Evolutionary conservation across 2,329 filamentous ascomycete genomes (phyloP).

Genomic region (Calycina marina): DNA sequence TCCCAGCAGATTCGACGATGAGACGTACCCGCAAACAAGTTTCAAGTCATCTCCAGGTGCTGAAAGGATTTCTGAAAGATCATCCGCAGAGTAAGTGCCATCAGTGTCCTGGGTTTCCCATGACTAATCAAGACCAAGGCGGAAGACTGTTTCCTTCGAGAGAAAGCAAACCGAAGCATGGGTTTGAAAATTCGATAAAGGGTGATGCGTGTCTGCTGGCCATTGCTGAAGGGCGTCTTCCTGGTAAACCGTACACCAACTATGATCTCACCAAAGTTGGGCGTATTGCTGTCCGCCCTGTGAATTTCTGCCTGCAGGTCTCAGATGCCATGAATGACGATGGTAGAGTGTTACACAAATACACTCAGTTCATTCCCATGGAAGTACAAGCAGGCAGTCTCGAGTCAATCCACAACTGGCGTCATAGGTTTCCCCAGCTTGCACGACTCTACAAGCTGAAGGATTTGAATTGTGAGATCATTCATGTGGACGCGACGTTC

Average conservation of each 20-base stretch:
- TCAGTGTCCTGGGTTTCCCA: too few species aligned
- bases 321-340: conserved; percentile 9
- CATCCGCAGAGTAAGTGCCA: conserved; percentile 49
- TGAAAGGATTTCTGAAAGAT: conserved; percentile 50
- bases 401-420: conserved; percentile 41
- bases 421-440: conserved; percentile 41
- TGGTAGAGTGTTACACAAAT: conserved; percentile 13
- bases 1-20: conserved; percentile 30
- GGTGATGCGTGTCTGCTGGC: conserved; percentile 49
- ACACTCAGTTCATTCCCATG: conserved; percentile 12
- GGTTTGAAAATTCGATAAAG: conserved; percentile 44
- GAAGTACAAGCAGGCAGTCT: conserved; percentile 29
- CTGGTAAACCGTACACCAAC: conserved; percentile 10
- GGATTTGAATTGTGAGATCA: conserved; percentile 39
- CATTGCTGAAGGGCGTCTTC: conserved; percentile 31
- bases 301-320: conserved; percentile 18
- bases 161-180: conserved; percentile 36
- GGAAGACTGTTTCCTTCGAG: conserved; percentile 42
- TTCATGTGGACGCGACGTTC: conserved; percentile 48
- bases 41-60: conserved; percentile 56
- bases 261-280: conserved; percentile 9
- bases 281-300: conserved; percentile 8
- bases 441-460: conserved; percentile 35
- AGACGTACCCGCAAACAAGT: conserved; percentile 43
- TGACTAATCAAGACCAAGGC: too few species aligned